Base-by-base conservation (phyloP, 345 rosid genomes). In the Aethionema arabicum region DNA sequence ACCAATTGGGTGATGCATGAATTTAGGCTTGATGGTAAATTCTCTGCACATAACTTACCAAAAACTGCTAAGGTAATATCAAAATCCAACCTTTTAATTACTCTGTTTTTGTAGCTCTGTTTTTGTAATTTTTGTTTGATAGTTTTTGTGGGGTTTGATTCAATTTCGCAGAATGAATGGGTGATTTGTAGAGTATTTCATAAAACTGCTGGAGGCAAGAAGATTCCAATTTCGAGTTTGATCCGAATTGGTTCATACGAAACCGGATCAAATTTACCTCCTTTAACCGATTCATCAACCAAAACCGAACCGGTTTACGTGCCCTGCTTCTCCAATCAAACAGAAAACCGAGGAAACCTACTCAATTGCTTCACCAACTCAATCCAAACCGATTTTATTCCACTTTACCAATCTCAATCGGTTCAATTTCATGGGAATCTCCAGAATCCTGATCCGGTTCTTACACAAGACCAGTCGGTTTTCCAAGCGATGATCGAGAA, bases 271-370 rank as follows among this genome's bases (percentile, higher is more conserved):
- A 71, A 37, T 38, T 49, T 88, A 47, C 95, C 95, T 8, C 86
- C 90, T 53, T 77, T 91, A 56, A 83, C 63, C 77, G 87, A 88
- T 48, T 77, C 86, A 36, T 83, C 91, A 5, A 65, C 67, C 30
- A 78, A 81, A 42, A 53, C 68, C 12, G 81, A 76, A 39, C 56
- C 75, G 48, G 65, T 72, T 58, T 75, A 85, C 96, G 97, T 92
- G 91, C 91, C 97, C 96, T 92, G 98, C 98, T 92, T 92, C 98
- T 92, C 98, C 98, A 87, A 77, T 72, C 65, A 82, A 27, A 52
- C 21, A 37, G 78, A 80, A 55, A 71, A 51, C 35, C 75, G 74
- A 64, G 76, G 73, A 62, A 72, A 68, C 69, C 54, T 69, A 63
- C 57, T 62, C 31, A 75, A 60, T 40, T 59, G 9, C 65, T 69